Evolutionary conservation across 179 eudicot species (phyloP).

Genomic region (Heliamphora pulchella): DNA sequence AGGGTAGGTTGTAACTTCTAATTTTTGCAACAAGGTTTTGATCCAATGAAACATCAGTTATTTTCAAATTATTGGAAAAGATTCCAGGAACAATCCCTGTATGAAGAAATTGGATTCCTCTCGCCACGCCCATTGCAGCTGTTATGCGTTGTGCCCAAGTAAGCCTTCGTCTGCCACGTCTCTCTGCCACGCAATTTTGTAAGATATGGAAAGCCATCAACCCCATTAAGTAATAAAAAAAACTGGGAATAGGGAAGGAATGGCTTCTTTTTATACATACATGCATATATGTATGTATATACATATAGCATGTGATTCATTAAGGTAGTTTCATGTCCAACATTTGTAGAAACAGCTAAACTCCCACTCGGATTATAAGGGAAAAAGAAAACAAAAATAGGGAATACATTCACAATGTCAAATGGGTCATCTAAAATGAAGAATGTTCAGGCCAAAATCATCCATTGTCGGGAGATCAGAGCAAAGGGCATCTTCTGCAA

Average conservation of each 20-base stretch:
- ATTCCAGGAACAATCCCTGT: conserved; percentile 71
- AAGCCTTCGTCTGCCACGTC: conserved; percentile 38
- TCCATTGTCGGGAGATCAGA: background rate
- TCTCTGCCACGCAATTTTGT: conserved; percentile 27
- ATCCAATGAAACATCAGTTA: conserved; percentile 65
- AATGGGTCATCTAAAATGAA: background rate
- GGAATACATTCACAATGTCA: background rate
- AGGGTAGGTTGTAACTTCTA: conserved; percentile 61
- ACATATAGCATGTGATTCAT: too few relatives aligned
- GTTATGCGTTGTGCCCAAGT: conserved; percentile 75
- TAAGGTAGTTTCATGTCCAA: background rate
- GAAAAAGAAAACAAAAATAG: background rate
- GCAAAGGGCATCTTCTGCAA: background rate
- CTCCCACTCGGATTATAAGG: background rate
- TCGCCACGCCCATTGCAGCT: conserved; percentile 59
- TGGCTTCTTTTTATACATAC: background rate
- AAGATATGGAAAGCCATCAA: background rate
- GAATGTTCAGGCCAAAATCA: background rate
- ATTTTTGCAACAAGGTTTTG: conserved; percentile 70
- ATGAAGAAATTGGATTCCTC: conserved; percentile 79
- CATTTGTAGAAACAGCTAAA: background rate
- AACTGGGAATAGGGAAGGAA: background rate
- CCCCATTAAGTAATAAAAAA: background rate
- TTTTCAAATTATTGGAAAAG: conserved; percentile 61
- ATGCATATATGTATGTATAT: background rate